phyloP scores from a whole-genome alignment of 805 yeast genomes.

The Wickerhamiella occidentalis region DNA sequence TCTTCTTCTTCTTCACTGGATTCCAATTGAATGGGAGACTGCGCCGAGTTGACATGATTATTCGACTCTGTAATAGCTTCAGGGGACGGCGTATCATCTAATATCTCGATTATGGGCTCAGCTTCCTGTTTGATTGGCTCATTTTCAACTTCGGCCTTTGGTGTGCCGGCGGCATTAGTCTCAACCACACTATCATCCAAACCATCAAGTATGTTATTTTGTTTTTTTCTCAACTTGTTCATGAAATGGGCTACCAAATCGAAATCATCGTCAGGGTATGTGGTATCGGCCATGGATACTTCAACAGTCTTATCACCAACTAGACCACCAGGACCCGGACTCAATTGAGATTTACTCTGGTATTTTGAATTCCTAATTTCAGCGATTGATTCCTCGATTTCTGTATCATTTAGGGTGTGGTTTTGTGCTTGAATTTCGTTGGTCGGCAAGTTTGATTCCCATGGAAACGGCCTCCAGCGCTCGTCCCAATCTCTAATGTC shows the following conservation, averaged over 20 bases:
- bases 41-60: too few species aligned
- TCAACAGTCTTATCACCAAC: neutral
- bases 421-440: neutral
- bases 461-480: conserved; percentile 5
- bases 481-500: conserved; percentile 6
- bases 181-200: neutral
- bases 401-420: neutral
- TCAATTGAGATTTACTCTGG: neutral
- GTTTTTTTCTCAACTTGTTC: neutral
- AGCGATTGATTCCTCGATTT: neutral
- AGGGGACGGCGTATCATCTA: neutral
- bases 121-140: neutral
- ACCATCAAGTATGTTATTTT: neutral
- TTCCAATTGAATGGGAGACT: too few species aligned
- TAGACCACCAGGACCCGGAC: neutral
- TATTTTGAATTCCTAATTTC: neutral
- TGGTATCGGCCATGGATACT: neutral
- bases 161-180: too few species aligned
- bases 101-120: neutral
- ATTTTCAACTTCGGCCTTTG: too few species aligned
- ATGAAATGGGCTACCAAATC: neutral
- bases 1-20: neutral
- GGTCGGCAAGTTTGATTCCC: neutral
- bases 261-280: neutral
- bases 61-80: neutral